phyloP scores from a whole-genome alignment of 345 rosid genomes.

The Barbarea vulgaris region DNA sequence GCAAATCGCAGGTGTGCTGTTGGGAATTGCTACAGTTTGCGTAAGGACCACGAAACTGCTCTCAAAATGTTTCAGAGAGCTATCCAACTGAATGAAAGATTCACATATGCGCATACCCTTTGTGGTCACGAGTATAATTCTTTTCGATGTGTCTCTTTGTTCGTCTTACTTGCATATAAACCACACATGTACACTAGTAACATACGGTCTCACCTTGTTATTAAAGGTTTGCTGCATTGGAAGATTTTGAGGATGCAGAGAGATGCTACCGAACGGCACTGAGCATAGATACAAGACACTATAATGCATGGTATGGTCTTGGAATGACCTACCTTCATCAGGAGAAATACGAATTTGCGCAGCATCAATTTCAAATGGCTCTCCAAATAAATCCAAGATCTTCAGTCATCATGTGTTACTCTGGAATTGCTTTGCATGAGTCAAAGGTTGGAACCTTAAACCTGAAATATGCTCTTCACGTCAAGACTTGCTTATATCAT shows the following conservation, averaged over 20 bases:
- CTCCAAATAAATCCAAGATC: slow-evolving; percentile 74
- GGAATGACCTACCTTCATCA: slow-evolving; percentile 84
- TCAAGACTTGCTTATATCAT: slow-evolving; percentile 12
- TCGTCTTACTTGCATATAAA: slow-evolving; percentile 5
- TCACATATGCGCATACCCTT: slow-evolving; percentile 88
- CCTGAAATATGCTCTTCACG: not conserved
- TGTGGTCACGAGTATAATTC: slow-evolving; percentile 90
- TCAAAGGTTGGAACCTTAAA: slow-evolving; percentile 54
- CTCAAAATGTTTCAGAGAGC: slow-evolving; percentile 86
- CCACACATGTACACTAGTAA: not conserved
- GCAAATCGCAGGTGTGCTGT: slow-evolving; percentile 73
- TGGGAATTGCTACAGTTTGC: slow-evolving; percentile 91
- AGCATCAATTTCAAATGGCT: slow-evolving; percentile 86
- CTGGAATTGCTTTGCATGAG: slow-evolving; percentile 81
- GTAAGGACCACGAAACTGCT: slow-evolving; percentile 92
- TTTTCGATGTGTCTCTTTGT: slow-evolving; percentile 9
- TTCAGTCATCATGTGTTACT: slow-evolving; percentile 88
- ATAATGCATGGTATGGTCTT: slow-evolving; percentile 93
- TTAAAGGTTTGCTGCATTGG: slow-evolving; percentile 71
- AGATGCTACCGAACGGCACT: slow-evolving; percentile 82
- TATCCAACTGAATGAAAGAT: slow-evolving; percentile 75
- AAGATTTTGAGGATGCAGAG: slow-evolving; percentile 76
- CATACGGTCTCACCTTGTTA: slow-evolving; percentile 1
- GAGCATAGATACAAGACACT: slow-evolving; percentile 76
- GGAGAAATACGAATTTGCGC: slow-evolving; percentile 83